Base-by-base conservation (phyloP, 169 alveolate species). In the Plasmodium falciparum region DNA sequence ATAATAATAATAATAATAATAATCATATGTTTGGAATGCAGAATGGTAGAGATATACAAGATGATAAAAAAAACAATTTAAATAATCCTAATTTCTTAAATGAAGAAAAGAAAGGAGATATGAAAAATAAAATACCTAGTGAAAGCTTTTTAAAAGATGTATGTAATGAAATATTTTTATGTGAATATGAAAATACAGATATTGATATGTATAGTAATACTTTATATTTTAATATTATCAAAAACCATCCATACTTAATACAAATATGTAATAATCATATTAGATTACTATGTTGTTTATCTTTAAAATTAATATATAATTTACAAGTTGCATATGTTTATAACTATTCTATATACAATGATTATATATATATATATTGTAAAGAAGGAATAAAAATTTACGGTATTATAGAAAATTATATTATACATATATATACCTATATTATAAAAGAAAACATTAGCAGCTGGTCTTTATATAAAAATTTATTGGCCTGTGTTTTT, bases 141-240 rank as follows among this genome's bases (percentile, higher is more conserved):
- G 33, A 49, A 49, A 17, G 33, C 15, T 47, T 47, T 29, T 33
- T 15, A n/a, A 50, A 59, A 17, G 49, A 76, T 9, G 49, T 4
- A 11, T 75, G 52, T 2, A 85, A 85, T 54, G 62, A 85, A 49
- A 59, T 85, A 2, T 59, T 47, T 20, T 54, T 85, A 11, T 85
- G 92, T 26, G 92, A 85, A 49, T 85, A 85, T 71, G 73, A 85
- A 24, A 62, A 85, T 45, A 73, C 74, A 13, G 92, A 85, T 71
- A 39, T 85, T 8, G 85, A 72, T 24, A 13, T 71, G 20, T 49
- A 8, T 4, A 54, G 56, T 29, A 85, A 85, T 61, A 71, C 88
- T 0, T 49, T 85, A 58, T 52, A 70, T 33, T 85, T 85, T 22
- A 61, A 26, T 22, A 70, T 61, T n/a, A 22, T 85, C 29, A 85